Evolutionary conservation across 352 stramenopile genomes (phyloP), one percentile per base, ranked within the genome.

Genomic region (Thalassiosira ordinaria): DNA sequence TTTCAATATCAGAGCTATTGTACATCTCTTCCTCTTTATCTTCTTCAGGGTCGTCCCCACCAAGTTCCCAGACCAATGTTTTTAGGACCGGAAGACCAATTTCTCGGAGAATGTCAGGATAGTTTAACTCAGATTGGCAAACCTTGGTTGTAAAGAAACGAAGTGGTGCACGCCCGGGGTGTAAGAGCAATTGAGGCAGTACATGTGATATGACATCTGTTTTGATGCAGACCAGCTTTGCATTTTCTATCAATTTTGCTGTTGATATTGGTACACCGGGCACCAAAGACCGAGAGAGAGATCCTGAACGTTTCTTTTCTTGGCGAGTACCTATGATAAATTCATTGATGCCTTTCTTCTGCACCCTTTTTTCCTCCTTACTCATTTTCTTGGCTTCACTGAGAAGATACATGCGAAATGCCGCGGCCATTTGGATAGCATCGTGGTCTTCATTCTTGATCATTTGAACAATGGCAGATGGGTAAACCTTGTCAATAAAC

Each of bases 11-110:
- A 49, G 70, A 72, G 27, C 39, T 74, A 55, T 86, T 47, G 44
- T 80, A 89, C 61, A 78, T 74, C 62, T 77, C 74, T 51, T 84
- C 74, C 35, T 79, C 59, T 20, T 61, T 73, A 18, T 79, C 62
- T 69, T 81, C 71, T 41, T 85, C 64, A 24, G 65, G 63, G 67
- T 91, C 76, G 52, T 80, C 66, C 14, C 27, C 29, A 26, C 87
- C 86, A 46, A 93, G 74, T 59, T 91, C 82, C 80, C 82, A 91
- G 46, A 90, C 70, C 26, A 94, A 59, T 2, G 59, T 81, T 71
- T 92, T 93, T 8, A 94, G 64, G 49, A 93, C 85, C 26, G 74
- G 27, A 61, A 78, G 64, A 7, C 86, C 85, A 66, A 80, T 80
- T 59, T 75, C 59, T 53, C 66, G 35, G 6, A 93, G 74, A 80